Conservation (phyloP, 1,284 basidiomycete genomes). For the Retiboletus flavoniger region DNA sequence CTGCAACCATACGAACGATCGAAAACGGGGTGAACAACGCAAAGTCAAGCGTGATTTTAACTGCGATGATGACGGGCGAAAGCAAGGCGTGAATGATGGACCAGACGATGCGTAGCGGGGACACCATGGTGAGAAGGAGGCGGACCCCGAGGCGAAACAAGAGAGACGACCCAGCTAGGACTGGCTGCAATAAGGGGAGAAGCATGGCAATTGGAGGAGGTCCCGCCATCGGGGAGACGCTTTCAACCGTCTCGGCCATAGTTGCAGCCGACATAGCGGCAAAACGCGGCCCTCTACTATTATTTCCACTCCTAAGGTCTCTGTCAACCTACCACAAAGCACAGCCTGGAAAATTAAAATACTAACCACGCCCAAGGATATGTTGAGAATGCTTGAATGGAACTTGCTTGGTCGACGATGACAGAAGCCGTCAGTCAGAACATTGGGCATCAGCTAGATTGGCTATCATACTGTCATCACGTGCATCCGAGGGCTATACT, state of each 20-base stretch:
- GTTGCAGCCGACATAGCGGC: conserved; percentile 11
- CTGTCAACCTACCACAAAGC: background rate
- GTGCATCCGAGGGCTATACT: background rate
- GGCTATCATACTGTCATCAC: background rate
- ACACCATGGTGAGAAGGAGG: conserved; percentile 24
- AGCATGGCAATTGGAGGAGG: conserved; percentile 29
- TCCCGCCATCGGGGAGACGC: background rate
- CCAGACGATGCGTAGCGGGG: conserved; percentile 37
- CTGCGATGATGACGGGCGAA: conserved; percentile 47
- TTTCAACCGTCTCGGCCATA: conserved; percentile 1
- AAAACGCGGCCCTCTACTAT: background rate
- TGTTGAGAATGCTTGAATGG: background rate
- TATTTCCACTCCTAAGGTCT: background rate
- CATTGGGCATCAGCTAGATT: no score
- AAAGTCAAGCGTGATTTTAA: conserved; percentile 43
- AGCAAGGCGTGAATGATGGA: conserved; percentile 47
- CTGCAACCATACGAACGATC: conserved; percentile 39
- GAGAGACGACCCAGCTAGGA: conserved; percentile 10
- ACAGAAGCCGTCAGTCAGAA: no score
- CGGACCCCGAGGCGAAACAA: conserved; percentile 15
- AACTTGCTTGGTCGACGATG: no score
- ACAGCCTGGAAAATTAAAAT: background rate
- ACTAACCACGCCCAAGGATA: background rate
- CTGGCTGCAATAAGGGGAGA: conserved; percentile 22
- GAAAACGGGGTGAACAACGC: conserved; percentile 49